Percentiles rank a stretch among this genome's conserved stretches.
Evolutionary conservation across 2,329 filamentous ascomycete species (phyloP).

Genomic region (Colletotrichum eleusines): DNA sequence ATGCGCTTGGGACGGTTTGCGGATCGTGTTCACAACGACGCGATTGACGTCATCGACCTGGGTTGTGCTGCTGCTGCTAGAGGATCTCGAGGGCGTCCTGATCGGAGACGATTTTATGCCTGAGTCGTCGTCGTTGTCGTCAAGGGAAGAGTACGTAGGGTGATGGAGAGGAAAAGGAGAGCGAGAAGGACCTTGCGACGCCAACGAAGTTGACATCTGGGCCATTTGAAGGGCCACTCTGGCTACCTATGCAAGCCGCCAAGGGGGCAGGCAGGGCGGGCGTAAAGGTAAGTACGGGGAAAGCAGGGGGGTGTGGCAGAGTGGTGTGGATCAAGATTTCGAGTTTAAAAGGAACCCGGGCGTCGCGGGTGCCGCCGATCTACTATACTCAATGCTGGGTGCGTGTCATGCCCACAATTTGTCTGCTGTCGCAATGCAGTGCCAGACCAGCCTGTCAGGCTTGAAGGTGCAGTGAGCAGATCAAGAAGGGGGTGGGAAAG

Average conservation of each 20-base stretch:
- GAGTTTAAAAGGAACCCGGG: slow-evolving; percentile 27
- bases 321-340: slow-evolving; percentile 6
- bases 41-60: slow-evolving; percentile 28
- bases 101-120: slow-evolving; percentile 32
- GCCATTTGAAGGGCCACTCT: slow-evolving; percentile 30
- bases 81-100: slow-evolving; percentile 40
- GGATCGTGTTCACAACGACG: background rate
- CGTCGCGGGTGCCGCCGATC: slow-evolving; percentile 33
- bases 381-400: slow-evolving; percentile 23
- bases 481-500: slow-evolving; percentile 17
- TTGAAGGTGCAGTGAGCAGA: slow-evolving; percentile 12
- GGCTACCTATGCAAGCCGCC: background rate
- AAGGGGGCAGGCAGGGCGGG: slow-evolving; percentile 17
- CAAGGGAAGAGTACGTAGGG: slow-evolving; percentile 6
- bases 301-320: slow-evolving; percentile 2
- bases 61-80: slow-evolving; percentile 24
- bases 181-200: slow-evolving; percentile 24
- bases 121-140: slow-evolving; percentile 11
- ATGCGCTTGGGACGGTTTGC: slow-evolving; percentile 32
- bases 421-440: slow-evolving; percentile 1
- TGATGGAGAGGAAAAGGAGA: background rate
- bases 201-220: slow-evolving; percentile 30
- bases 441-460: slow-evolving; percentile 13
- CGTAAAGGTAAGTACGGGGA: background rate
- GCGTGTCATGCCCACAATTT: slow-evolving; percentile 32